Conservation (phyloP, 176 grass and related monocot genomes). For the Oryza glumipatula region DNA sequence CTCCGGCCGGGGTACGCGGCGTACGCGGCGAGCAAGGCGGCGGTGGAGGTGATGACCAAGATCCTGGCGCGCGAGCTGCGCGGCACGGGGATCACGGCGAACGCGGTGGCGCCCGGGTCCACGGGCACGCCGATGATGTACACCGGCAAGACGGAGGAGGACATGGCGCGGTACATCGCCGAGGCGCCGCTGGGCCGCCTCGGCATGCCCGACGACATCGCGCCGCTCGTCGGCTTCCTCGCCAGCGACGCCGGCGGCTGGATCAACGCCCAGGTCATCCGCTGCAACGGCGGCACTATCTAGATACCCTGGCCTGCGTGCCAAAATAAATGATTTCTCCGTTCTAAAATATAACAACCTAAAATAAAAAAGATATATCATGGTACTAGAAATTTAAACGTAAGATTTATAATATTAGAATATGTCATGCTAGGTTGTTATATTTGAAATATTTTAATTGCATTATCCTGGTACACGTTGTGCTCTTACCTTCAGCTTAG, state of each 20-base stretch:
- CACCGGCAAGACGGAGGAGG: conserved; percentile 58
- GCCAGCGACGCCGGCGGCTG: conserved; percentile 57
- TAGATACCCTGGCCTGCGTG: neutral
- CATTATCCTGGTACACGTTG: too few relatives aligned
- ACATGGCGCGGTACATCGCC: conserved; percentile 22
- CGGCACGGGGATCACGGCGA: conserved; percentile 58
- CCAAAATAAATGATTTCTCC: too few relatives aligned
- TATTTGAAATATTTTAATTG: too few relatives aligned
- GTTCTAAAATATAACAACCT: too few relatives aligned
- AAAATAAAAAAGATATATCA: too few relatives aligned
- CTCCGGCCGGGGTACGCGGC: conserved; percentile 44
- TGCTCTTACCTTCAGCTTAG: too few relatives aligned
- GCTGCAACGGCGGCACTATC: conserved; percentile 57
- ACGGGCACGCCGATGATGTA: conserved; percentile 69
- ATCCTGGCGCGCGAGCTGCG: conserved; percentile 56
- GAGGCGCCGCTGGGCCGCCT: conserved; percentile 63
- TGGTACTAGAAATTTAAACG: too few relatives aligned
- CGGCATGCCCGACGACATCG: conserved; percentile 53
- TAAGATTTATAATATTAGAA: too few relatives aligned
- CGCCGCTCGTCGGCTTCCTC: conserved; percentile 55
- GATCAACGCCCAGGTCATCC: conserved; percentile 60
- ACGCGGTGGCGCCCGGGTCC: conserved; percentile 57
- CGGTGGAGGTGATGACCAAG: conserved; percentile 62
- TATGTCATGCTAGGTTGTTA: too few relatives aligned
- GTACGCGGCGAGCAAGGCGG: conserved; percentile 58